These are phyloP conservation scores for Boletus subcaerulescens DNA, from an alignment of 768 basidiomycete species.

Conservation along the genomic window DNA sequence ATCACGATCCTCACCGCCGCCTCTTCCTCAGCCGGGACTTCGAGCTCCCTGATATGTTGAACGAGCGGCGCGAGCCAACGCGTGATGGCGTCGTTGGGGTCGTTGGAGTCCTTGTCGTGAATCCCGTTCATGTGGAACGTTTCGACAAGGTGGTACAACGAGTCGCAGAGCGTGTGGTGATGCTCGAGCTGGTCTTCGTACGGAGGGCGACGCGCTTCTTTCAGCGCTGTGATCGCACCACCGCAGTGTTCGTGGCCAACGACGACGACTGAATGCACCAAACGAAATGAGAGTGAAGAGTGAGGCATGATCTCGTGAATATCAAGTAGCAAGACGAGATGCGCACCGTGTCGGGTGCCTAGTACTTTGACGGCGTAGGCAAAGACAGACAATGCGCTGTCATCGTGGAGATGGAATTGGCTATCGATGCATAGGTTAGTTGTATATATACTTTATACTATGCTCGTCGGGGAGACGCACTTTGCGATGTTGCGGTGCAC, in stretches of 20 bases:
- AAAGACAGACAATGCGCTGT: slow-evolving; percentile 66
- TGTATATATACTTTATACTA: not conserved
- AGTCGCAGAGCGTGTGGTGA: slow-evolving; percentile 13
- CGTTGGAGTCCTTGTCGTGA: slow-evolving; percentile 19
- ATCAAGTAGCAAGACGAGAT: slow-evolving; percentile 2
- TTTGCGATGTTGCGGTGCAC: slow-evolving; percentile 88
- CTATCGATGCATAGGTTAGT: slow-evolving; percentile 31
- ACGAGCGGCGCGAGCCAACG: slow-evolving; percentile 74
- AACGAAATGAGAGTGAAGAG: slow-evolving; percentile 9
- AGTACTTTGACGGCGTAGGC: slow-evolving; percentile 68
- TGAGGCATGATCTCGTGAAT: not conserved
- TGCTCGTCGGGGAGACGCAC: slow-evolving; percentile 36
- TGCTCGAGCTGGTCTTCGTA: not conserved
- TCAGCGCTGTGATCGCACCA: slow-evolving; percentile 50
- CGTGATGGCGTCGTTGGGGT: slow-evolving; percentile 48
- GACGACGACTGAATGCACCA: slow-evolving; percentile 53
- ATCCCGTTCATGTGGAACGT: not conserved
- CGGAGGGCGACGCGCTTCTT: slow-evolving; percentile 1
- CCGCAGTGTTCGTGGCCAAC: slow-evolving; percentile 85
- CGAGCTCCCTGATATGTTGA: slow-evolving; percentile 41
- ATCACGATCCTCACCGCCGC: slow-evolving; percentile 37
- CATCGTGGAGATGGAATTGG: slow-evolving; percentile 70
- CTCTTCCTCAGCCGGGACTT: slow-evolving; percentile 26
- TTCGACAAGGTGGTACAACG: slow-evolving; percentile 10
- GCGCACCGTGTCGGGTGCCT: slow-evolving; percentile 70